Evolutionary conservation across 768 basidiomycete genomes (phyloP).

Genomic region (Rhizopogon rudus): DNA sequence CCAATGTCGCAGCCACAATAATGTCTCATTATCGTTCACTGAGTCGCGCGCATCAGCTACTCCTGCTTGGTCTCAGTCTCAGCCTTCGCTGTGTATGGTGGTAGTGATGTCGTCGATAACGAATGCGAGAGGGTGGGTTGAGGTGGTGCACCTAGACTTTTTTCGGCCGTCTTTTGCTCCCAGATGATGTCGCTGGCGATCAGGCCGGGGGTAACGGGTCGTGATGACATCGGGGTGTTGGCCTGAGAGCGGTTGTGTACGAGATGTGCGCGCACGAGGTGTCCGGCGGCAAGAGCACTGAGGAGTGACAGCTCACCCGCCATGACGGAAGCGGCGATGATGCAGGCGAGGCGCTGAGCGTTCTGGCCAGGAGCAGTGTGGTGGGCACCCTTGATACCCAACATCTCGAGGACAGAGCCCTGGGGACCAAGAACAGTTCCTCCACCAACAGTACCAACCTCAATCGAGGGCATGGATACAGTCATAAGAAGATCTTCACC

Average conservation of each 20-base stretch:
- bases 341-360: conserved; percentile 81
- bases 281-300: conserved; percentile 90
- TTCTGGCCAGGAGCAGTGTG: conserved; percentile 83
- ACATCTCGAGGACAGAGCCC: conserved; percentile 85
- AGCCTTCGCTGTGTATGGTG: conserved; percentile 31
- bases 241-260: conserved; percentile 85
- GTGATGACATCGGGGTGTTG: conserved; percentile 67
- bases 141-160: conserved; percentile 1
- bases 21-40: background rate
- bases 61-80: conserved; percentile 20
- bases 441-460: conserved; percentile 97
- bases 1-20: background rate
- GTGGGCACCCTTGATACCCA: conserved; percentile 90
- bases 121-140: conserved; percentile 25
- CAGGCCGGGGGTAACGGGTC: conserved; percentile 55
- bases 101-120: conserved; percentile 35
- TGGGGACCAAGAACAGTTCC: conserved; percentile 93
- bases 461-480: conserved; percentile 97
- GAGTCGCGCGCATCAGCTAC: background rate
- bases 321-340: conserved; percentile 93
- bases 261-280: conserved; percentile 90
- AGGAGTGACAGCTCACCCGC: conserved; percentile 93
- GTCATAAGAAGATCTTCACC: conserved; percentile 91
- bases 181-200: conserved; percentile 17
- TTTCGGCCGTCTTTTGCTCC: conserved; percentile 14